Percentiles rank a stretch among this genome's conserved stretches.
Conservation (phyloP, 192 early-diverging fungal genomes). For the Spizellomyces punctatus region DNA sequence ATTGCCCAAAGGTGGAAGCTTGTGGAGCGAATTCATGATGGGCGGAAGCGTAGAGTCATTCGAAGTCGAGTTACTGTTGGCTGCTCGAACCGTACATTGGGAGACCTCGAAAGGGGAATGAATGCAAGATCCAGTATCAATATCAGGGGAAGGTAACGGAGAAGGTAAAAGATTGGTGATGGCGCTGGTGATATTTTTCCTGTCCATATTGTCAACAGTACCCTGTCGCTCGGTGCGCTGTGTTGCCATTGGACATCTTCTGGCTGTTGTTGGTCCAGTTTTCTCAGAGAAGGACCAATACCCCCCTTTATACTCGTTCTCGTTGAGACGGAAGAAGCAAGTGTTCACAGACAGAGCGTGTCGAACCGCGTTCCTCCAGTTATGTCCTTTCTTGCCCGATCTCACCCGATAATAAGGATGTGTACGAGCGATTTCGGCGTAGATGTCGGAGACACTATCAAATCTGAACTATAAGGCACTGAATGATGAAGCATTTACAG, state of each 20-base stretch:
- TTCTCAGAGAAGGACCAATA: conserved; percentile 14
- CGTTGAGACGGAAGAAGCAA: conserved; percentile 27
- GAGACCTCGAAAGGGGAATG: too few species aligned
- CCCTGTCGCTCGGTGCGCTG: too few species aligned
- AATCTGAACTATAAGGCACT: not conserved
- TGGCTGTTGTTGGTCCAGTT: conserved; percentile 8
- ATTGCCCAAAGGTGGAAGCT: too few species aligned
- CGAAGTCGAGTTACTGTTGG: too few species aligned
- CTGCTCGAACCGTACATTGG: too few species aligned
- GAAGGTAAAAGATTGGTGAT: too few species aligned
- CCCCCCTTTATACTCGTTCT: conserved; percentile 26
- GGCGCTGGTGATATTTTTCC: too few species aligned
- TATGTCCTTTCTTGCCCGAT: not conserved
- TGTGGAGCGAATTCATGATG: too few species aligned
- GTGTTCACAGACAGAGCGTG: conserved; percentile 31
- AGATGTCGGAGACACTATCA: conserved; percentile 20
- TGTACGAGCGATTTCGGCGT: conserved; percentile 7
- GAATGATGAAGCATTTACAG: not conserved
- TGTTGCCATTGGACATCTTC: not conserved
- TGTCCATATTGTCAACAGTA: too few species aligned
- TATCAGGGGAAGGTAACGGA: too few species aligned
- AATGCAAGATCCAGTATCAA: too few species aligned
- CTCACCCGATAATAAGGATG: conserved; percentile 11
- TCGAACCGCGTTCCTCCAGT: conserved; percentile 31
- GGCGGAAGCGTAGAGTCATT: too few species aligned